Base-by-base conservation (phyloP, 2,329 filamentous ascomycete genomes). In the Botrytis byssoidea region DNA sequence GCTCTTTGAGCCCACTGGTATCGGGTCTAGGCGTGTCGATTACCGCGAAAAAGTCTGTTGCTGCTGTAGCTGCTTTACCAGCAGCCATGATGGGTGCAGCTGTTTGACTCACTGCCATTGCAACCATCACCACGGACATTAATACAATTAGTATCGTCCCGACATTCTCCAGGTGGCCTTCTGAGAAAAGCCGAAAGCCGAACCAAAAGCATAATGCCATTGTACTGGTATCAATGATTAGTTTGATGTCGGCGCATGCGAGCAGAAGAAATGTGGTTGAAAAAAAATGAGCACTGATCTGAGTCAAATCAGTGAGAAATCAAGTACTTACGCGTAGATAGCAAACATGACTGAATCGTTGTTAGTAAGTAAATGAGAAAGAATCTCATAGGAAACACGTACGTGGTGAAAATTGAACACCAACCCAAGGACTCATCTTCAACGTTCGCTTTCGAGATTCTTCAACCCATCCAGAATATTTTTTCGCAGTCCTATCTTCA, bases 171-270 rank as follows among this genome's bases (percentile, higher is more conserved):
- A 91, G 80, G 29, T 83, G 82, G 1, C 85, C 85, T 20, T 87
- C 83, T 2, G 84, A 75, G 66, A 82, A 85, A 0, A 86, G 84
- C 66, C 37, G 55, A 42, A 55, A 85, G 5, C 89, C 90, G 76
- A 87, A 91, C 88, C 88, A 91, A 75, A 92, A 92, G 12, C 86
- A 83, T 35, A 91, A 83, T 1, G 85, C 86, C 75, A 90, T 90
- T 0, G 86, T 83, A 4, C 82, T 85, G 55, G 22, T 37, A n/a
- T 9, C 6, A 40, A 35, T n/a, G 16, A 37, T 63, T n/a, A 63
- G 35, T 40, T 40, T 16, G 6, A n/a, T n/a, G 14, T 63, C 7
- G 22, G 60, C 22, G 60, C 35, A 42, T 63, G 37, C 8, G 25
- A n/a, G 10, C n/a, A 18, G 59, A 40, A 40, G 7, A 57, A 40